Conservation (phyloP, 1,284 basidiomycete species). For the Sporisorium sorghi region DNA sequence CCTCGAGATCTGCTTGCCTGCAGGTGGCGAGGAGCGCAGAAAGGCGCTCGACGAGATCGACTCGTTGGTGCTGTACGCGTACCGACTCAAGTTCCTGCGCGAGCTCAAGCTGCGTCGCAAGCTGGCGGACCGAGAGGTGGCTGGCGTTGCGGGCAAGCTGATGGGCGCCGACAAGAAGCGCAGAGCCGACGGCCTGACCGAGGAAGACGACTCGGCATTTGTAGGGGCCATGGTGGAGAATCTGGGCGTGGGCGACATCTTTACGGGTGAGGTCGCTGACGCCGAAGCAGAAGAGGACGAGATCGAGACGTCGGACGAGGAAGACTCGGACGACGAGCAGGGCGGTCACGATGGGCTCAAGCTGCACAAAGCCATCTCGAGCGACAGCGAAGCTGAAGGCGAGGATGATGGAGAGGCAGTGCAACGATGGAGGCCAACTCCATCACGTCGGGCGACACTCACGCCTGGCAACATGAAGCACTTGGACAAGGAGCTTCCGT, state of each 20-base stretch:
- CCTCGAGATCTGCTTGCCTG: constrained; percentile 64
- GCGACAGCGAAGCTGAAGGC: constrained; percentile 39
- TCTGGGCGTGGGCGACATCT: constrained; percentile 64
- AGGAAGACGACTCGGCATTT: constrained; percentile 60
- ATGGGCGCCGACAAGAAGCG: constrained; percentile 39
- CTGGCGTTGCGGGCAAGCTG: constrained; percentile 51
- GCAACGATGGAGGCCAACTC: constrained; percentile 41
- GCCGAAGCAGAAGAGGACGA: constrained; percentile 65
- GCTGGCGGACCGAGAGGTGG: constrained; percentile 58
- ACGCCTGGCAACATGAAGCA: constrained; percentile 27
- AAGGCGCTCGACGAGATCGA: constrained; percentile 64
- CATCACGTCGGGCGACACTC: constrained; percentile 38
- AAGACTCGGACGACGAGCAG: constrained; percentile 70
- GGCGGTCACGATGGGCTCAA: constrained; percentile 48
- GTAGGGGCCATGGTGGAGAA: constrained; percentile 64
- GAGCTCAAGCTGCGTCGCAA: constrained; percentile 64
- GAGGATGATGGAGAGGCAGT: constrained; percentile 26
- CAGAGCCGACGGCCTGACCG: constrained; percentile 42
- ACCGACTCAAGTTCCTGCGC: constrained; percentile 64
- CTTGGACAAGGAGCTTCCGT: constrained; percentile 53
- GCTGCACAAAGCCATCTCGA: constrained; percentile 12
- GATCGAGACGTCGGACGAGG: constrained; percentile 53
- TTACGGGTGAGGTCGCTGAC: constrained; percentile 62
- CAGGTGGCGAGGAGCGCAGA: constrained; percentile 54
- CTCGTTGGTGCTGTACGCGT: constrained; percentile 62